Evolutionary conservation across 768 basidiomycete species (phyloP).

Genomic region (Leucocoprinus sp.): DNA sequence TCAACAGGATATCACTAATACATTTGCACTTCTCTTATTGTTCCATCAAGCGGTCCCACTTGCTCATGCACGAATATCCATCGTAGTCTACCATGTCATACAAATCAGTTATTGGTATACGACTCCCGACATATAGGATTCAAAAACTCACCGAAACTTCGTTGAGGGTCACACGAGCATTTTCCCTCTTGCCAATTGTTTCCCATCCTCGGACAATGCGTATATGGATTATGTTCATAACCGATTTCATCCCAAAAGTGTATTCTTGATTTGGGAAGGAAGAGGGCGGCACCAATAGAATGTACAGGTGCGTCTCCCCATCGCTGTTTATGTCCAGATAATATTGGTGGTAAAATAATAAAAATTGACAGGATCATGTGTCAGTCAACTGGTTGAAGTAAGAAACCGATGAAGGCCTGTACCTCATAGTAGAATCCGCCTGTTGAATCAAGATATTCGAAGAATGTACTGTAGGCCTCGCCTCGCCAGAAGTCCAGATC

Average conservation of each 20-base stretch:
- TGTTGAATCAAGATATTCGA: constrained; percentile 49
- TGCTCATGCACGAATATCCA: constrained; percentile 47
- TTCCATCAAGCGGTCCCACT: constrained; percentile 38
- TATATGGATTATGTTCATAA: constrained; percentile 70
- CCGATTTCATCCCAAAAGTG: constrained; percentile 76
- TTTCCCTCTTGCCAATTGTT: constrained; percentile 42
- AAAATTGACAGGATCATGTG: constrained; percentile 16
- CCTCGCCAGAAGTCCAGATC: constrained; percentile 57
- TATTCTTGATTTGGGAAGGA: constrained; percentile 48
- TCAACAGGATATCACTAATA: no score
- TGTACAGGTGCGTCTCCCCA: constrained; percentile 64
- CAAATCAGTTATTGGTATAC: no score
- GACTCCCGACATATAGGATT: no score
- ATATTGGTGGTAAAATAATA: neutral
- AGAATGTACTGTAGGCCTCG: constrained; percentile 60
- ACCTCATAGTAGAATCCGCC: constrained; percentile 69
- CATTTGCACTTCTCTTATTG: no score
- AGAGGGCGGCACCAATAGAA: constrained; percentile 56
- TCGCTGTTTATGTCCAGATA: constrained; percentile 19
- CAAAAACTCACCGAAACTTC: constrained; percentile 47
- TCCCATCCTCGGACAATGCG: constrained; percentile 50
- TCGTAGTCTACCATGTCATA: constrained; percentile 52
- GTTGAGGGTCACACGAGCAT: constrained; percentile 50
- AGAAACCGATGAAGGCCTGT: constrained; percentile 17
- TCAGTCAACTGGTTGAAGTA: no score